These are phyloP conservation scores for Pouteria glomerata DNA, from an alignment of 148 eudicot species.

Conservation along the genomic window DNA sequence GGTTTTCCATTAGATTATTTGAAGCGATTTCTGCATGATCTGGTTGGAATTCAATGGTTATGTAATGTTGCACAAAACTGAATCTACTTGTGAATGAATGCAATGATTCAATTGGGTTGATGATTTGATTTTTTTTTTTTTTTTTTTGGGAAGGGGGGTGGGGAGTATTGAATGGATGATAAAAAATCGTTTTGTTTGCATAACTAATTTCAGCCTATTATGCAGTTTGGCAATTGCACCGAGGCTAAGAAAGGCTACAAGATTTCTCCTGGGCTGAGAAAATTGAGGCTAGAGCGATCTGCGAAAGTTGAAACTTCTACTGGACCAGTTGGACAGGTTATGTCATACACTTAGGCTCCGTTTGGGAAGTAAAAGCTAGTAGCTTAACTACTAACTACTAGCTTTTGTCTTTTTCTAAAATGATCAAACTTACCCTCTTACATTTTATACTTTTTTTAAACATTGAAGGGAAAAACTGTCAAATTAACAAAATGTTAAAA, in stretches of 20 bases:
- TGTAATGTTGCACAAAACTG: neutral
- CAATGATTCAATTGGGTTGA: neutral
- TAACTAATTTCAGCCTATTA: constrained; percentile 25
- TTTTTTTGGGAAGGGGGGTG: no score
- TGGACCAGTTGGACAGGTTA: constrained; percentile 54
- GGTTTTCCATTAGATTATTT: neutral
- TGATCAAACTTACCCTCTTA: no score
- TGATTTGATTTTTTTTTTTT: no score
- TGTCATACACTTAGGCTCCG: neutral
- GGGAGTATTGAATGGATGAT: neutral
- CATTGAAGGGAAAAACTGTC: no score
- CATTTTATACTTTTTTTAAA: no score
- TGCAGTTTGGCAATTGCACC: constrained; percentile 4
- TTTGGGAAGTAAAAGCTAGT: no score
- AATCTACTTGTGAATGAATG: neutral
- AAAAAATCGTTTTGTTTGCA: neutral
- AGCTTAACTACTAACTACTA: no score
- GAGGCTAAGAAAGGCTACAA: constrained; percentile 19
- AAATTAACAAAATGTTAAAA: no score
- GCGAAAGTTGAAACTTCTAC: constrained; percentile 17
- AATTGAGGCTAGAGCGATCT: constrained; percentile 22
- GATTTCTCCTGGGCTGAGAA: constrained; percentile 5
- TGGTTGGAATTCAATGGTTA: neutral
- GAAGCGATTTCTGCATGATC: neutral
- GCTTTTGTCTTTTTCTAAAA: no score